These are phyloP conservation scores for Simplicillium aogashimaense DNA, from an alignment of 2,329 filamentous ascomycete species.

Conservation along the genomic window DNA sequence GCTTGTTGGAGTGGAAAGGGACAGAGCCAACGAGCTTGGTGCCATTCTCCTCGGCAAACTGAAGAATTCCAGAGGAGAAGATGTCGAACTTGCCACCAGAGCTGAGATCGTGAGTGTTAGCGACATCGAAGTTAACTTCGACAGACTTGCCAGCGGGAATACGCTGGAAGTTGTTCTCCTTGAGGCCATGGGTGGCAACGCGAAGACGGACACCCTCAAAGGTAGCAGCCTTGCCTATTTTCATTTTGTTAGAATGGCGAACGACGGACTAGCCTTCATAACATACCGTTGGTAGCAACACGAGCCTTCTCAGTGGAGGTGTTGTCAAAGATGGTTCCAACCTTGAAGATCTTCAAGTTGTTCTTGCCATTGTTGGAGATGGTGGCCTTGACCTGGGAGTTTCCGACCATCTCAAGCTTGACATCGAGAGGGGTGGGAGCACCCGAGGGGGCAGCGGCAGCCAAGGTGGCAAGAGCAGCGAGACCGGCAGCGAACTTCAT, in stretches of 20 bases:
- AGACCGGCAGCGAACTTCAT: conserved; percentile 29
- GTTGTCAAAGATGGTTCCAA: conserved; percentile 42
- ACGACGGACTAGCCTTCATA: too few relatives aligned
- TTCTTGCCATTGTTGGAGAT: conserved; percentile 42
- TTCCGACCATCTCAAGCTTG: conserved; percentile 35
- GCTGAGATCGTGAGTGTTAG: conserved; percentile 42
- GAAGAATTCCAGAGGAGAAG: conserved; percentile 43
- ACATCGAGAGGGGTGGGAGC: conserved; percentile 31
- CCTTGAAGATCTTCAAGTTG: conserved; percentile 40
- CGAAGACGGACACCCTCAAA: conserved; percentile 46
- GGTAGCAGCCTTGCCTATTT: conserved; percentile 25
- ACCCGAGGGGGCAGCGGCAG: conserved; percentile 24
- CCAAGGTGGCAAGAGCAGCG: conserved; percentile 23
- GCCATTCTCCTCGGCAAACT: conserved; percentile 39
- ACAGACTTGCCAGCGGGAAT: conserved; percentile 39
- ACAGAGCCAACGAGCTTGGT: conserved; percentile 45
- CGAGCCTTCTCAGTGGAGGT: conserved; percentile 43
- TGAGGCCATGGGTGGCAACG: conserved; percentile 32
- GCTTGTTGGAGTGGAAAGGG: conserved; percentile 46
- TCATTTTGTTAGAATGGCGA: background rate
- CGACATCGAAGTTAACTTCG: conserved; percentile 43
- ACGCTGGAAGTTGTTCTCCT: conserved; percentile 37
- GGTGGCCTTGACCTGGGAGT: conserved; percentile 41
- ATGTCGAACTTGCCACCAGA: conserved; percentile 46
- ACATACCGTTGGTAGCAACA: conserved; percentile 36